Percentiles rank a stretch among this genome's conserved stretches.
phyloP scores from a whole-genome alignment of 1,284 basidiomycete species.

The Trametes hirsuta region DNA sequence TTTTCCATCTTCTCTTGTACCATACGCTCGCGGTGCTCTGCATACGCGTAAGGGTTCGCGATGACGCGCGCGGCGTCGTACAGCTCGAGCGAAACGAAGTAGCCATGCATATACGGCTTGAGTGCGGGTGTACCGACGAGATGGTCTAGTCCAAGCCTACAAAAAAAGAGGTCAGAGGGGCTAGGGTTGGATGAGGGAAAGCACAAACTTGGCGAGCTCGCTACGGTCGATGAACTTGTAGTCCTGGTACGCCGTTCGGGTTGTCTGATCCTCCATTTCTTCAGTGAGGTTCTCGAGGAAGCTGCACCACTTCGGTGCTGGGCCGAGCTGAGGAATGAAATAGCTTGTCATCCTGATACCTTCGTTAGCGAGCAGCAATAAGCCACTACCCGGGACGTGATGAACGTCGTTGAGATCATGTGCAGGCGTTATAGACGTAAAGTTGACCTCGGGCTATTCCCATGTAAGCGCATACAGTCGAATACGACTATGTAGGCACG shows the following conservation, averaged over 20 bases:
- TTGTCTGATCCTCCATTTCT: constrained; percentile 89
- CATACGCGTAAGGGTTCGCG: constrained; percentile 95
- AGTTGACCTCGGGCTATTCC: constrained; percentile 80
- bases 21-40: constrained; percentile 89
- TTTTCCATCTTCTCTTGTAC: constrained; percentile 92
- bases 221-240: constrained; percentile 95
- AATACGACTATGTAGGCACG: constrained; percentile 34
- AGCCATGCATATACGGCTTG: constrained; percentile 99
- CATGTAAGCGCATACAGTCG: constrained; percentile 6
- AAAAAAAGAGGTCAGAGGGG: background rate
- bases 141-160: constrained; percentile 88
- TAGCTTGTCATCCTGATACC: constrained; percentile 90
- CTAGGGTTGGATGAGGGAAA: constrained; percentile 5
- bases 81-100: constrained; percentile 94
- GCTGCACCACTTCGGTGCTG: constrained; percentile 94
- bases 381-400: constrained; percentile 83
- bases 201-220: constrained; percentile 82
- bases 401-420: constrained; percentile 89
- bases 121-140: constrained; percentile 93
- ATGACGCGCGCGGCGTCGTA: constrained; percentile 97
- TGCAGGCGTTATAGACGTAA: constrained; percentile 91
- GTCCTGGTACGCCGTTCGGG: constrained; percentile 87
- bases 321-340: constrained; percentile 95
- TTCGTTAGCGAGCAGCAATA: constrained; percentile 90
- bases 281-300: constrained; percentile 99